Conservation (phyloP, 2,329 filamentous ascomycete species). For the Beauveria sp. region DNA sequence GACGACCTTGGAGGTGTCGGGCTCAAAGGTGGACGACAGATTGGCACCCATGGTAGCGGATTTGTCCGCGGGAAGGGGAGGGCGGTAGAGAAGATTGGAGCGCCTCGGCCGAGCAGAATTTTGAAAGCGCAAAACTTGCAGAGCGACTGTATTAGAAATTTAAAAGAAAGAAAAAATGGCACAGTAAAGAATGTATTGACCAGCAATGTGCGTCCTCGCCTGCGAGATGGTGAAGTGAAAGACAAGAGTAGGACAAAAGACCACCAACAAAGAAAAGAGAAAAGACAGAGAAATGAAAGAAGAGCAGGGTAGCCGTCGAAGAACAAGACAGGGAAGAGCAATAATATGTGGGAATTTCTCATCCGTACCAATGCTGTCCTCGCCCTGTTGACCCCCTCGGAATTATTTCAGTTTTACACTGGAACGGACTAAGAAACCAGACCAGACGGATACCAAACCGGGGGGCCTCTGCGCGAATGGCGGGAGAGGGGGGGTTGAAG, state of each 20-base stretch:
- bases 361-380: not conserved
- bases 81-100: not conserved
- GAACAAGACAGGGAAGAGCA: not conserved
- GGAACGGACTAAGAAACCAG: constrained; percentile 4
- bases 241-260: not conserved
- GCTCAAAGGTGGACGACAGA: constrained; percentile 29
- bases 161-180: not conserved
- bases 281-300: not conserved
- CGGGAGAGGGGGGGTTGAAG: too few relatives aligned
- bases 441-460: constrained; percentile 10
- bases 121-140: not conserved
- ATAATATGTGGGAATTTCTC: not conserved
- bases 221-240: not conserved
- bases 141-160: not conserved
- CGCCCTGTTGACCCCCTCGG: not conserved
- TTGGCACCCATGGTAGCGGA: constrained; percentile 30
- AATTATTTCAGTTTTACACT: constrained; percentile 1
- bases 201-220: constrained; percentile 11
- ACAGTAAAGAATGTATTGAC: constrained; percentile 1
- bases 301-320: not conserved
- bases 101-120: not conserved
- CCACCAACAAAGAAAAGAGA: not conserved
- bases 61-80: too few relatives aligned
- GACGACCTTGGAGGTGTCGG: constrained; percentile 29
- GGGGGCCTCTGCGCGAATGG: not conserved